Conservation (phyloP, 768 basidiomycete species). For the Mycena galericulata region DNA sequence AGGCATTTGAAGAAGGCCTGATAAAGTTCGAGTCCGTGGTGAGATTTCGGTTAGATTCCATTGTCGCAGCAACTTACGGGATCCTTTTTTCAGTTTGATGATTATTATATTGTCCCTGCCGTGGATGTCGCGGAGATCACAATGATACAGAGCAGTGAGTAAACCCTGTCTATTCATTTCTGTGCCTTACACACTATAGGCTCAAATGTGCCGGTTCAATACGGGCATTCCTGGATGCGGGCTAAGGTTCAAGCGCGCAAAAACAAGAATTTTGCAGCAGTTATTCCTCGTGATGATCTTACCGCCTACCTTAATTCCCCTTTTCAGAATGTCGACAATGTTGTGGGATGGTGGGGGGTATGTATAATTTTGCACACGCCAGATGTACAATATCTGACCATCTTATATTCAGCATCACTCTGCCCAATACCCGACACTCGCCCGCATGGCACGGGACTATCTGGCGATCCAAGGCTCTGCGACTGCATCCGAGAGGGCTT, state of each 20-base stretch:
- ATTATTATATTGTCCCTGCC: not conserved
- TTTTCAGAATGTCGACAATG: constrained; percentile 20
- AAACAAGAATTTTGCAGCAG: not conserved
- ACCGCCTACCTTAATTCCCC: not conserved
- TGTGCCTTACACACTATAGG: not conserved
- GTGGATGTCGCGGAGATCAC: not conserved
- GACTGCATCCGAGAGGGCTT: constrained; percentile 41
- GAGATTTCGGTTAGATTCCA: not conserved
- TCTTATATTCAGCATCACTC: constrained; percentile 37
- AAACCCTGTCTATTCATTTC: not conserved
- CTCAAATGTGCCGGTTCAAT: not conserved
- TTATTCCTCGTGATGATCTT: not conserved
- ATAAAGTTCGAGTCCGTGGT: not conserved
- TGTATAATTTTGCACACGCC: not conserved
- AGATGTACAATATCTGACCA: not conserved
- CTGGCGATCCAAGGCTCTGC: constrained; percentile 46
- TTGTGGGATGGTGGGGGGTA: constrained; percentile 40
- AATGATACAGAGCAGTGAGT: not conserved
- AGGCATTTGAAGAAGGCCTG: not conserved
- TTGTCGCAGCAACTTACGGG: not conserved
- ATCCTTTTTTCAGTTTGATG: not conserved
- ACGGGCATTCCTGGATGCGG: constrained; percentile 1
- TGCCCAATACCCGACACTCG: constrained; percentile 39
- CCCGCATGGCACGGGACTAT: constrained; percentile 40
- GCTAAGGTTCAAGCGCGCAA: not conserved